Base-by-base conservation (phyloP, 1,284 basidiomycete species). In the Schizophyllum commune region DNA sequence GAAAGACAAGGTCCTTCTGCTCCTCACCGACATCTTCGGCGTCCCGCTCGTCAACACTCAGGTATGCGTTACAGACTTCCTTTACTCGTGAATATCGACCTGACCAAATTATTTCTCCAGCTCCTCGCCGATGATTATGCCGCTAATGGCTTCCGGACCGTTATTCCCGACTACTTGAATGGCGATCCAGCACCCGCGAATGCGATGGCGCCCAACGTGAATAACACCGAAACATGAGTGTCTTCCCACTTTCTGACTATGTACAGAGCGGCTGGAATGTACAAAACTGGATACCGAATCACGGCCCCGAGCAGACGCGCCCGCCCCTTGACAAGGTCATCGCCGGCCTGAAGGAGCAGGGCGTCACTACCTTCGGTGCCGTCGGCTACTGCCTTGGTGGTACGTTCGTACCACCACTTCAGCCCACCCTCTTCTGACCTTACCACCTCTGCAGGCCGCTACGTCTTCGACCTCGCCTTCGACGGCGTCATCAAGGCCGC, bases 301-400 rank as follows among this genome's bases (percentile, higher is more conserved):
- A 90, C 67, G 68, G 69, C 7, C 58, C 67, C 6, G 76, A 74
- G 0, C 66, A 73, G 13, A 84, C 83, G 20, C 79, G 80, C 20
- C 78, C 83, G 0, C 54, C 66, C 1, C 68, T 90, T 54, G 79
- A 90, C 72, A 81, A 78, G 27, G 80, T 88, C 61, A 77, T 89
- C 54, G 70, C 70, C 1, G 82, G 75, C 0, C 78, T 91, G 58
- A 84, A 83, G 67, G 79, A 72, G 17, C 69, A 80, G 60, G 88
- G 88, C 1, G 75, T 90, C 33, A 83, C 77, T 4, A 68, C 71
- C 19, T 80, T 89, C 63, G 85, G 76, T 13, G 85, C 83, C 0
- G 83, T 80, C 1, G 88, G 87, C 0, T 91, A 84, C 73, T 91
- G 89, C 75, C 86, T 83, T 61, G 88, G 89, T 53, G 88, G 83